Conservation (phyloP, 805 yeast genomes). For the Teunomyces kruisii region DNA sequence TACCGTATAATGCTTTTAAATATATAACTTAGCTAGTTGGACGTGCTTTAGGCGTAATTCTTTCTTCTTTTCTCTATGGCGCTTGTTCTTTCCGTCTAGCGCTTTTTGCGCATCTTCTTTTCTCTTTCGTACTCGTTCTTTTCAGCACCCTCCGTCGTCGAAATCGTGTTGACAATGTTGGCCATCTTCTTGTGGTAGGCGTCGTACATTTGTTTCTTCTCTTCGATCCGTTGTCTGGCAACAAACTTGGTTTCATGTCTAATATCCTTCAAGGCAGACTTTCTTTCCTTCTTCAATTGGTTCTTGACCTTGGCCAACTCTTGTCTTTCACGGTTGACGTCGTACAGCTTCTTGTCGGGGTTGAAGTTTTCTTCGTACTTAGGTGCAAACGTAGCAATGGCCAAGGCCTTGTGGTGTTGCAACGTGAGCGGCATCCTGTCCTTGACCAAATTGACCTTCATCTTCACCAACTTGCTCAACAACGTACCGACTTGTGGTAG, state of each 20-base stretch:
- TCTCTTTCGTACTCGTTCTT: conserved; percentile 91
- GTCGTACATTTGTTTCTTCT: conserved; percentile 69
- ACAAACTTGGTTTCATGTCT: conserved; percentile 86
- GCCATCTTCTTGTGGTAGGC: conserved; percentile 92
- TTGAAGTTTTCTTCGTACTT: conserved; percentile 94
- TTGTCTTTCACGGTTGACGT: conserved; percentile 74
- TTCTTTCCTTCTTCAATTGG: conserved; percentile 88
- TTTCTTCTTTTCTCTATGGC: no score
- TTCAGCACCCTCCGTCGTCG: conserved; percentile 93
- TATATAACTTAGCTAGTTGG: conserved; percentile 10
- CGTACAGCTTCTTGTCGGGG: conserved; percentile 91
- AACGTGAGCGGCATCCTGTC: conserved; percentile 63
- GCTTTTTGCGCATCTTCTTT: conserved; percentile 58
- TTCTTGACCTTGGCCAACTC: conserved; percentile 81
- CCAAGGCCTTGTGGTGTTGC: conserved; percentile 81
- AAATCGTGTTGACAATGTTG: conserved; percentile 77
- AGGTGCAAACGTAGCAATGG: conserved; percentile 84
- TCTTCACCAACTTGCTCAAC: conserved; percentile 48
- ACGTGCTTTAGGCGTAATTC: no score
- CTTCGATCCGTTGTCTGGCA: conserved; percentile 79
- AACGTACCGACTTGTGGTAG: conserved; percentile 40
- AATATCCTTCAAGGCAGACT: conserved; percentile 82
- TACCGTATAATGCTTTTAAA: no score
- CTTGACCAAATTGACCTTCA: conserved; percentile 33
- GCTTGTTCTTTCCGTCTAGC: no score